Base-by-base conservation (phyloP, 257 asterid species). In the Misopates orontium region DNA sequence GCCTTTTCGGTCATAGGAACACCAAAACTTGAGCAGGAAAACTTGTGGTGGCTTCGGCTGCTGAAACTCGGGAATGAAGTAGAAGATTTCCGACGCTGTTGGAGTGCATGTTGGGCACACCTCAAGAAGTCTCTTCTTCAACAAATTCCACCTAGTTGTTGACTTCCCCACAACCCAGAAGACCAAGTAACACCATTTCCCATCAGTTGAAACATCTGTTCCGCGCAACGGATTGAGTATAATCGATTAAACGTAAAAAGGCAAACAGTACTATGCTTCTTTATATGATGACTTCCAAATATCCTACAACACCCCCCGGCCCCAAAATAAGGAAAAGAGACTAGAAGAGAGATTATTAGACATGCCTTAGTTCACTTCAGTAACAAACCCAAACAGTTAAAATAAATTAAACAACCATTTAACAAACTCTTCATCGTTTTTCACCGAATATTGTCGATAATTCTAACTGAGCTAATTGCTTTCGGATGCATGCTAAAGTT, bases 171-270 rank as follows among this genome's bases (percentile, higher is more conserved):
- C 75, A 1, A 89, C 96, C 93, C 95, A 86, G 47, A 84, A 84
- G 25, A 89, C 85, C 59, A 87, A 17, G 81, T 86, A 89, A 73
- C 96, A 89, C 96, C 96, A 89, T 75, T 77, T 87, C 22, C 95
- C 93, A 72, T 89, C 96, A 8, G 95, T 87, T 5, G 87, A 82
- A 72, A 86, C 62, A 67, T 89, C 96, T 89, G 80, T 40, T 72
- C 12, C 62, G 67, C 28, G 41, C 66, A 74, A 72, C 60, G 18
- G 40, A 24, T 23, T 18, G 4, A 56, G 47, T 18, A 16, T 15
- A 48, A 4, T 4, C 15, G 12, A 22, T 31, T 1, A 60, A 16
- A 53, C 8, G 41, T 28, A 3, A 28, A 28, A 28, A 28, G n/a
- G n/a, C n/a, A n/a, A 28, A 28, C 4, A 7, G 7, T 28, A 28